Evolutionary conservation across 805 yeast genomes (phyloP).

Genomic region (Yarrowia porcina): DNA sequence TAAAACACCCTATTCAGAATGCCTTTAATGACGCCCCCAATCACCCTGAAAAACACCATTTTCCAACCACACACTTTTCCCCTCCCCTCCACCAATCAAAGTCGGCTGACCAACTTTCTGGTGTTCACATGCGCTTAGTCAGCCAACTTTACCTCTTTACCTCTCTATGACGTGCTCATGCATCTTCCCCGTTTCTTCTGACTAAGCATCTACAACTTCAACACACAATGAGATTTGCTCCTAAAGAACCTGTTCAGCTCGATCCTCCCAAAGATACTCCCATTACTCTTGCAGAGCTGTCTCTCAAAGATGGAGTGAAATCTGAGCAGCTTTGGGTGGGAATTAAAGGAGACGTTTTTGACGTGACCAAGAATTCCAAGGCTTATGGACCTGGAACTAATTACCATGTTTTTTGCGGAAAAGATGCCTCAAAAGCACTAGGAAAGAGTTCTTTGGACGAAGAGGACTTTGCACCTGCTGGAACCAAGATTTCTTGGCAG

Average conservation of each 20-base stretch:
- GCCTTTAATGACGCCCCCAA: no score
- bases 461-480: constrained; percentile 46
- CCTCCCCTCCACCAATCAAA: background rate
- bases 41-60: background rate
- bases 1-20: no score
- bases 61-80: background rate
- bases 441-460: constrained; percentile 63
- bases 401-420: constrained; percentile 69
- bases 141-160: background rate
- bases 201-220: background rate
- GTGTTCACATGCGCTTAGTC: constrained; percentile 12
- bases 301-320: constrained; percentile 47
- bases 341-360: constrained; percentile 73
- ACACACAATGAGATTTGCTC: constrained; percentile 36
- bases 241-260: constrained; percentile 52
- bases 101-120: background rate
- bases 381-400: constrained; percentile 77
- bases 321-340: constrained; percentile 60
- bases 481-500: constrained; percentile 25
- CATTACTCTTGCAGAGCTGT: constrained; percentile 45
- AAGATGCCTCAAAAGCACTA: constrained; percentile 72
- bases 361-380: constrained; percentile 61
- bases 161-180: background rate
- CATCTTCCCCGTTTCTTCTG: background rate
- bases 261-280: constrained; percentile 50